These are phyloP conservation scores for Inonotus obliquus DNA, from an alignment of 1,284 basidiomycete genomes.

Conservation along the genomic window DNA sequence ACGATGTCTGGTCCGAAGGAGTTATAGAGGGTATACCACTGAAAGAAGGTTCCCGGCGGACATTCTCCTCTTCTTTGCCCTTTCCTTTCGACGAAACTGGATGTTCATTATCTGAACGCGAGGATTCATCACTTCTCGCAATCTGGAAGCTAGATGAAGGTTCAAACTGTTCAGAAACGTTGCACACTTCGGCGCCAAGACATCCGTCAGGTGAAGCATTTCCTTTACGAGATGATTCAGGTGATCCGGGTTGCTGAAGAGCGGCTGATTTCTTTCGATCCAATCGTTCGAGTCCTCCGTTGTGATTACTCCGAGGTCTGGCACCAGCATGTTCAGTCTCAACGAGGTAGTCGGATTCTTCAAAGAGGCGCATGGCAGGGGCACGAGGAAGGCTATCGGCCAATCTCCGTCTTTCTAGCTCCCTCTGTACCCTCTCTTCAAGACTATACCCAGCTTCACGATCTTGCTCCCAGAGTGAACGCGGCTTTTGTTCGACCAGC, in stretches of 20 bases:
- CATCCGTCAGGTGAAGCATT: too few species aligned
- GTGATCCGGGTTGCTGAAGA: background rate
- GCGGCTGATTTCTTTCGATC: background rate
- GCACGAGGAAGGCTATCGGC: constrained; percentile 5
- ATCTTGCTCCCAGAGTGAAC: constrained; percentile 13
- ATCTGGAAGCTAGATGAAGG: background rate
- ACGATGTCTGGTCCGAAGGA: background rate
- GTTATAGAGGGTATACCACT: background rate
- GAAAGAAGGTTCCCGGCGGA: too few species aligned
- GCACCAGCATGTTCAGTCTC: background rate
- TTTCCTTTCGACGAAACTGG: background rate
- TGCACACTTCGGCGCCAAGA: background rate
- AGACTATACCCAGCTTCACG: constrained; percentile 13
- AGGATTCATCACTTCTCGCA: background rate
- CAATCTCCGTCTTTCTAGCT: constrained; percentile 5
- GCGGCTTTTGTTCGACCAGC: background rate
- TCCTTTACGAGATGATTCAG: too few species aligned
- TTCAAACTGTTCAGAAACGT: background rate
- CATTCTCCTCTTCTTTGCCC: background rate
- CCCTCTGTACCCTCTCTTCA: constrained; percentile 12
- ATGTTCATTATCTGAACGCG: background rate
- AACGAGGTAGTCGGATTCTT: background rate
- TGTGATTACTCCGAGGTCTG: background rate
- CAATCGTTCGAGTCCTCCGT: background rate
- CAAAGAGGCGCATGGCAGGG: background rate